A percentile compares a stretch with the other conserved stretches of the same genome.
These are phyloP conservation scores for Ascochyta fabae DNA, from an alignment of 2,329 filamentous ascomycete genomes.

Conservation along the genomic window DNA sequence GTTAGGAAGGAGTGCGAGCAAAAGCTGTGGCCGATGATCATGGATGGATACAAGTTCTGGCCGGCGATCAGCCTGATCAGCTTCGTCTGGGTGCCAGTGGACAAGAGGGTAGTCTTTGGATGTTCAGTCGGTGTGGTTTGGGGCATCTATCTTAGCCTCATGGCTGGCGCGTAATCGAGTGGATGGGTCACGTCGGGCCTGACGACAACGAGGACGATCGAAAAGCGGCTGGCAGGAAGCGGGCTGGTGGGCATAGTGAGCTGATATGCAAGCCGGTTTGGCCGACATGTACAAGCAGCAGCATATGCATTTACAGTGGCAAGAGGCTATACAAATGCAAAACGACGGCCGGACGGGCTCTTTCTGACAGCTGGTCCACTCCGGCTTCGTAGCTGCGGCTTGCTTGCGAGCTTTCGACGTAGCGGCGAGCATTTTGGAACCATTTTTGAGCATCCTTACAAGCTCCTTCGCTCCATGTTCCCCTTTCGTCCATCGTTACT, in stretches of 20 bases:
- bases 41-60: conserved; percentile 76
- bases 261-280: conserved; percentile 11
- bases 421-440: neutral
- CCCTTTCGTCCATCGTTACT: neutral
- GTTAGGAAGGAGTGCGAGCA: conserved; percentile 38
- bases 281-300: conserved; percentile 1
- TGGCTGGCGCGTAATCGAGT: conserved; percentile 46
- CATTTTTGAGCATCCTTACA: conserved; percentile 5
- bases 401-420: conserved; percentile 1
- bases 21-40: conserved; percentile 63
- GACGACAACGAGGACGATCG: neutral
- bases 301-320: neutral
- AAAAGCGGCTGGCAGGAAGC: neutral
- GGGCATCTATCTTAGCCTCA: conserved; percentile 76
- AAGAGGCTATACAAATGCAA: neutral
- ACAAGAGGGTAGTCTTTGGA: conserved; percentile 73
- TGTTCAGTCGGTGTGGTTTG: conserved; percentile 74
- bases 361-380: conserved; percentile 8
- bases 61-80: conserved; percentile 73
- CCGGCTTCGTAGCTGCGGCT: conserved; percentile 3
- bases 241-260: conserved; percentile 3
- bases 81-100: conserved; percentile 74
- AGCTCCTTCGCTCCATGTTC: conserved; percentile 4
- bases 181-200: neutral
- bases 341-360: neutral